These are phyloP conservation scores for Mortierella sp. DNA, from an alignment of 371 early-diverging fungal species.

Conservation along the genomic window DNA sequence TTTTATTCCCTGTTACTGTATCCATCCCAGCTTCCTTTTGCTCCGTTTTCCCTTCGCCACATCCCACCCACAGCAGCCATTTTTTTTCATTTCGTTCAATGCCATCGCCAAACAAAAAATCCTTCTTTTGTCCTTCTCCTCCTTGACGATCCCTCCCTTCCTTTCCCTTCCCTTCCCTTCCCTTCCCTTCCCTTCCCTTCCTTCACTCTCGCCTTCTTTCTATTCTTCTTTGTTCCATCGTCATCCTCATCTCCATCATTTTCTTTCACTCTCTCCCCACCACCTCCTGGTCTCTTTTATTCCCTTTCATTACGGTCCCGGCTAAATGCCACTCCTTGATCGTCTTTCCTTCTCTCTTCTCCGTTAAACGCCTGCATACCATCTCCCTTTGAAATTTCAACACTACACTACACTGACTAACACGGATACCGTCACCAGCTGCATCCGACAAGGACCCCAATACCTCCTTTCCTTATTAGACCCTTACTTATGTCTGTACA, in stretches of 20 bases:
- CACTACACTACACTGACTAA: too few species aligned
- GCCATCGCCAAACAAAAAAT: too few species aligned
- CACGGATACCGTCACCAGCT: background rate
- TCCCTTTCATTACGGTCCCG: too few species aligned
- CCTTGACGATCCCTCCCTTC: background rate
- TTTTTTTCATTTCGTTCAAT: background rate
- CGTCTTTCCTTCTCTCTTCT: too few species aligned
- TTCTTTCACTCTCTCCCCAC: background rate
- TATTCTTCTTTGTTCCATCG: too few species aligned
- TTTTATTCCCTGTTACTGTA: too few species aligned
- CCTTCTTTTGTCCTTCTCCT: background rate
- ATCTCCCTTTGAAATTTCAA: too few species aligned
- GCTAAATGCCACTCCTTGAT: too few species aligned
- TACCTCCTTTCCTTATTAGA: background rate
- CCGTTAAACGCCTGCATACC: too few species aligned
- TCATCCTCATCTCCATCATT: too few species aligned
- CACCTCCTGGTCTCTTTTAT: too few species aligned
- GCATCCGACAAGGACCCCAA: background rate
- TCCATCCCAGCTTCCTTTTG: background rate
- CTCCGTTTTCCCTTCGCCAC: background rate
- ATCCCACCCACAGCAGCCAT: too few species aligned
- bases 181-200: background rate
- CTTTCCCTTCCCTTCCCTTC: background rate
- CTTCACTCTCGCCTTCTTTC: background rate
- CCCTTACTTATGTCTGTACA: background rate